Percentiles rank a stretch among this genome's conserved stretches.
phyloP scores from a whole-genome alignment of 2,329 filamentous ascomycete species.

The Penicillium sp. region DNA sequence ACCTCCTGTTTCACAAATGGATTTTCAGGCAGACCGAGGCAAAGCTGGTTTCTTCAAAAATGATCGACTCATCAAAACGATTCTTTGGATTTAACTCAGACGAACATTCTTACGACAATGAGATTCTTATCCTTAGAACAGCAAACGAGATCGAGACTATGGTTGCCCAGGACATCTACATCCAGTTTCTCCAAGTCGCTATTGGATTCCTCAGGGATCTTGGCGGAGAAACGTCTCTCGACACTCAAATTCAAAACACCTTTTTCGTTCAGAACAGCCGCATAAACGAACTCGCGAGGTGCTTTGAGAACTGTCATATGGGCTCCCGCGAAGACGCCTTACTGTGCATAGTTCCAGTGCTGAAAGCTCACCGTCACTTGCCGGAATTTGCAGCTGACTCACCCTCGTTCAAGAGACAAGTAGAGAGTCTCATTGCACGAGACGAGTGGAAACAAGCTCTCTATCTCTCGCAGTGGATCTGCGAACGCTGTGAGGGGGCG shows the following conservation, averaged over 20 bases:
- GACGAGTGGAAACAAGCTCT: conserved; percentile 28
- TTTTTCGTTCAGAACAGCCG: conserved; percentile 21
- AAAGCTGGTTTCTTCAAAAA: conserved; percentile 19
- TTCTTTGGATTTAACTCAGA: conserved; percentile 25
- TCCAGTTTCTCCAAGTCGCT: conserved; percentile 28
- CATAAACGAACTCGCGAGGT: conserved; percentile 26
- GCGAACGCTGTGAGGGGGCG: conserved; percentile 18
- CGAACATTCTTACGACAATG: conserved; percentile 3
- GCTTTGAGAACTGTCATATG: conserved; percentile 26
- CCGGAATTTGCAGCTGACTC: conserved; percentile 28
- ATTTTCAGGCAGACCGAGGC: conserved; percentile 31
- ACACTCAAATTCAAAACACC: conserved; percentile 11
- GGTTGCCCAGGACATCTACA: conserved; percentile 39
- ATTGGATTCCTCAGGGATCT: conserved; percentile 13
- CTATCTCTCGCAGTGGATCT: conserved; percentile 26
- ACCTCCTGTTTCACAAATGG: conserved; percentile 35
- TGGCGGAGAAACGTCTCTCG: conserved; percentile 20
- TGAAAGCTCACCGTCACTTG: no score
- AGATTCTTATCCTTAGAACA: conserved; percentile 27
- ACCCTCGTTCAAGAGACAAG: conserved; percentile 3
- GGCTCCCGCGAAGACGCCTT: conserved; percentile 36
- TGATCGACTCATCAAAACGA: conserved; percentile 17
- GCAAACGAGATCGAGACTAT: conserved; percentile 27
- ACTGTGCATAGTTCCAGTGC: conserved; percentile 28
- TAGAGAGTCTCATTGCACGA: conserved; percentile 4